These are phyloP conservation scores for Neolentinus lepideus DNA, from an alignment of 1,284 basidiomycete species.

Conservation along the genomic window DNA sequence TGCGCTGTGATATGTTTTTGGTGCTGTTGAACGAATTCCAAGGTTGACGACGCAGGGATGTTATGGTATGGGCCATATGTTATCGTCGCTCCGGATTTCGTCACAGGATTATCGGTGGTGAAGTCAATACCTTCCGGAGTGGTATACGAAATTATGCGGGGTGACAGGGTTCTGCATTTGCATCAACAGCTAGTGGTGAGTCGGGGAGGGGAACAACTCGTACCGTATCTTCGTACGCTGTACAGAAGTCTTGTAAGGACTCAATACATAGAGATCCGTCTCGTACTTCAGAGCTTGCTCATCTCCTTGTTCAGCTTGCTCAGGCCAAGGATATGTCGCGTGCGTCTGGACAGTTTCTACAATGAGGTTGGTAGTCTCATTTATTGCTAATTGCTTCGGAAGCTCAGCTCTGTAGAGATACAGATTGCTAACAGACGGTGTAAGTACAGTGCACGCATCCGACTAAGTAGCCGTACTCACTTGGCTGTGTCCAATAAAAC, in stretches of 20 bases:
- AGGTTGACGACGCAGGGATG: slow-evolving; percentile 53
- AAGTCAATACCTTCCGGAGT: slow-evolving; percentile 54
- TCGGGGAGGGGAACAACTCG: slow-evolving; percentile 16
- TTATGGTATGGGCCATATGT: slow-evolving; percentile 86
- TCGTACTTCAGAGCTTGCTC: slow-evolving; percentile 76
- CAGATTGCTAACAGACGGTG: slow-evolving; percentile 21
- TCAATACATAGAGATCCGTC: slow-evolving; percentile 71
- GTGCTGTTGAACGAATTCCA: slow-evolving; percentile 47
- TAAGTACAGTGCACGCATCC: background rate
- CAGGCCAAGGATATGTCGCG: slow-evolving; percentile 70
- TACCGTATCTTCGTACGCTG: slow-evolving; percentile 85
- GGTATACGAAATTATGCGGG: slow-evolving; percentile 65
- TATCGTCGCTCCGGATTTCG: slow-evolving; percentile 75
- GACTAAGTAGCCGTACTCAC: slow-evolving; percentile 28
- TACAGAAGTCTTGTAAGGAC: slow-evolving; percentile 75
- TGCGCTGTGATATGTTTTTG: slow-evolving; percentile 72
- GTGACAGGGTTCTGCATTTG: slow-evolving; percentile 51
- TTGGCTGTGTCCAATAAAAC: slow-evolving; percentile 39
- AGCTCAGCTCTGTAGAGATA: slow-evolving; percentile 33
- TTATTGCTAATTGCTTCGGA: slow-evolving; percentile 38
- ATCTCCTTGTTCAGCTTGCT: slow-evolving; percentile 69
- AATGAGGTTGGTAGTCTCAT: slow-evolving; percentile 66
- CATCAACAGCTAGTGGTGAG: background rate
- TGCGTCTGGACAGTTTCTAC: slow-evolving; percentile 74
- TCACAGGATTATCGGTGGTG: slow-evolving; percentile 47